These are phyloP conservation scores for Sporothrix sp. DNA, from an alignment of 2,329 filamentous ascomycete genomes.

Conservation along the genomic window DNA sequence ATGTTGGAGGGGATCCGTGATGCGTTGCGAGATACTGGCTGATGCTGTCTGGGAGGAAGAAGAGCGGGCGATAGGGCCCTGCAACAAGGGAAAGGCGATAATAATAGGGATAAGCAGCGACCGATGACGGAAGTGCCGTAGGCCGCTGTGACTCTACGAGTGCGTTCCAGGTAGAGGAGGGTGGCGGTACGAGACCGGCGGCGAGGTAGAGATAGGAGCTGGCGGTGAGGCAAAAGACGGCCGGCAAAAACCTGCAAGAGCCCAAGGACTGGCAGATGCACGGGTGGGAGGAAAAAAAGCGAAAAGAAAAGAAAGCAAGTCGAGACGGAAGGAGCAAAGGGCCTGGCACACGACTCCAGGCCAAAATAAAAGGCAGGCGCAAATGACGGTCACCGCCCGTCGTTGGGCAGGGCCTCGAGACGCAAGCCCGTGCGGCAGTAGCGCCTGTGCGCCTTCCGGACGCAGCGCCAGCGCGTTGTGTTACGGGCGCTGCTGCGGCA, in stretches of 20 bases:
- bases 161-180: too few species aligned
- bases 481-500: slow-evolving; percentile 2
- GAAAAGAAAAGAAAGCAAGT: neutral
- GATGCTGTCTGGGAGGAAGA: too few species aligned
- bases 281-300: too few species aligned
- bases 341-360: neutral
- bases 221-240: too few species aligned
- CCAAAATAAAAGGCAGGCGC: slow-evolving; percentile 3
- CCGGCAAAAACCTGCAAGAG: too few species aligned
- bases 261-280: too few species aligned
- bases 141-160: too few species aligned
- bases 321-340: neutral
- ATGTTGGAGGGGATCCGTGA: too few species aligned
- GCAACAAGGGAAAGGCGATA: too few species aligned
- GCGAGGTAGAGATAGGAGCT: neutral
- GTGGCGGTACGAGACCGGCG: too few species aligned
- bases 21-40: too few species aligned
- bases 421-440: slow-evolving; percentile 8
- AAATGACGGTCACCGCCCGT: slow-evolving; percentile 1
- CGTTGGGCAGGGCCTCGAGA: neutral
- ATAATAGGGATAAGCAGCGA: neutral
- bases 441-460: slow-evolving; percentile 10
- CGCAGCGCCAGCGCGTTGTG: slow-evolving; percentile 7
- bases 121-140: slow-evolving; percentile 10
- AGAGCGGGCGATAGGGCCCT: too few species aligned